phyloP scores from a whole-genome alignment of 176 grass and related monocot species.

The Paspalum notatum region DNA sequence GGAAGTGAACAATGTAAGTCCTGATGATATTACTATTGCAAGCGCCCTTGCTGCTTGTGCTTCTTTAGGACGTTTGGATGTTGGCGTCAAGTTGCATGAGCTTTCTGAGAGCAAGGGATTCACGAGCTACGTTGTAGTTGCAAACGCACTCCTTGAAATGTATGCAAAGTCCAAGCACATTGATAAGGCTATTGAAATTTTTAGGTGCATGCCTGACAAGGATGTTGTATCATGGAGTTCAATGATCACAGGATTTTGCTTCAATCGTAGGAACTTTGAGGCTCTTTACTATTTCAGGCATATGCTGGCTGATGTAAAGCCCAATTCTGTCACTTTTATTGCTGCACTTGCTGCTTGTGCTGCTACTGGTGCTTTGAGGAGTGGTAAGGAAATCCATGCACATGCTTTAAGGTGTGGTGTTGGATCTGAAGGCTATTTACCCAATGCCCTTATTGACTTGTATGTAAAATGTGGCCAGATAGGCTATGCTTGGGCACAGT shows the following conservation, averaged over 20 bases:
- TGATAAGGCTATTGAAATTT: conserved; percentile 83
- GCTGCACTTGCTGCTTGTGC: conserved; percentile 78
- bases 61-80: conserved; percentile 60
- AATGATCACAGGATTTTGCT: conserved; percentile 79
- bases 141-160: conserved; percentile 78
- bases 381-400: conserved; percentile 92
- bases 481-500: conserved; percentile 75
- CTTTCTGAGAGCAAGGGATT: conserved; percentile 62
- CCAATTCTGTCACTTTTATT: conserved; percentile 84
- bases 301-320: conserved; percentile 76
- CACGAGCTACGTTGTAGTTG: conserved; percentile 54
- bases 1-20: conserved; percentile 63
- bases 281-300: conserved; percentile 81
- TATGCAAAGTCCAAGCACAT: conserved; percentile 82
- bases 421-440: conserved; percentile 63
- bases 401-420: conserved; percentile 67
- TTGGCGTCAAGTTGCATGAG: conserved; percentile 78
- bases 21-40: conserved; percentile 72
- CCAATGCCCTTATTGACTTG: conserved; percentile 85
- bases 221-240: conserved; percentile 86
- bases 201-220: conserved; percentile 79
- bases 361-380: conserved; percentile 66
- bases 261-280: conserved; percentile 80
- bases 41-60: conserved; percentile 84
- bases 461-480: conserved; percentile 93